Evolutionary conservation across 352 stramenopile species (phyloP).

Genomic region (Phytophthora citrophthora): DNA sequence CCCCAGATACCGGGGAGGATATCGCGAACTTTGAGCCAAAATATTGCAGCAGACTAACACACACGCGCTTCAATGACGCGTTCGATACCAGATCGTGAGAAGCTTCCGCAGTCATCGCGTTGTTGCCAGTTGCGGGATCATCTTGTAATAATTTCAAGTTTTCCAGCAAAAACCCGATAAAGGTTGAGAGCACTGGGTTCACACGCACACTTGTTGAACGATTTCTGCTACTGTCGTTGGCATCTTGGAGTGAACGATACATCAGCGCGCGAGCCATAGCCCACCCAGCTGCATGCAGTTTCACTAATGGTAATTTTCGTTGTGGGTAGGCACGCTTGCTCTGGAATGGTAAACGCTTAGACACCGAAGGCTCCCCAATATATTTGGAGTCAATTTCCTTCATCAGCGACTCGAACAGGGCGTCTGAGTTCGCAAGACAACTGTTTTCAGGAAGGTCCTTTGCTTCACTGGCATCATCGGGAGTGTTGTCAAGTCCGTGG

Average conservation of each 20-base stretch:
- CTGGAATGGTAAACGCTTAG: slow-evolving; percentile 39
- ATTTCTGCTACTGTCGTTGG: slow-evolving; percentile 11
- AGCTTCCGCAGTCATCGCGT: background rate
- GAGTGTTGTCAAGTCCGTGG: slow-evolving; percentile 30
- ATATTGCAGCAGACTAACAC: slow-evolving; percentile 72
- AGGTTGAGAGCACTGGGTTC: slow-evolving; percentile 58
- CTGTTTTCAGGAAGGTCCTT: slow-evolving; percentile 73
- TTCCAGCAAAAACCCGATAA: slow-evolving; percentile 72
- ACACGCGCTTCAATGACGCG: slow-evolving; percentile 66
- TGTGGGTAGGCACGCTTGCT: slow-evolving; percentile 55
- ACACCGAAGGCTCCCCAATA: background rate
- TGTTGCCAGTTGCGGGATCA: slow-evolving; percentile 4
- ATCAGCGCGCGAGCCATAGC: slow-evolving; percentile 80
- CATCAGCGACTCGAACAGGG: slow-evolving; percentile 87
- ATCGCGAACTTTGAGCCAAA: slow-evolving; percentile 37
- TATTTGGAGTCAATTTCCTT: slow-evolving; percentile 83
- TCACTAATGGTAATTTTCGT: slow-evolving; percentile 72
- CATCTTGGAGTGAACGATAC: slow-evolving; percentile 71
- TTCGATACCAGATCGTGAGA: slow-evolving; percentile 29
- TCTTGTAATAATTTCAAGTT: slow-evolving; percentile 51
- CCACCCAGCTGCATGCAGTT: slow-evolving; percentile 80
- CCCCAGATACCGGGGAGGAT: slow-evolving; percentile 5
- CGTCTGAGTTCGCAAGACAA: slow-evolving; percentile 66
- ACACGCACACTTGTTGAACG: slow-evolving; percentile 24
- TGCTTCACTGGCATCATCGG: slow-evolving; percentile 48